These are phyloP conservation scores for Mrakia blollopis DNA, from an alignment of 768 basidiomycete species.

Conservation along the genomic window DNA sequence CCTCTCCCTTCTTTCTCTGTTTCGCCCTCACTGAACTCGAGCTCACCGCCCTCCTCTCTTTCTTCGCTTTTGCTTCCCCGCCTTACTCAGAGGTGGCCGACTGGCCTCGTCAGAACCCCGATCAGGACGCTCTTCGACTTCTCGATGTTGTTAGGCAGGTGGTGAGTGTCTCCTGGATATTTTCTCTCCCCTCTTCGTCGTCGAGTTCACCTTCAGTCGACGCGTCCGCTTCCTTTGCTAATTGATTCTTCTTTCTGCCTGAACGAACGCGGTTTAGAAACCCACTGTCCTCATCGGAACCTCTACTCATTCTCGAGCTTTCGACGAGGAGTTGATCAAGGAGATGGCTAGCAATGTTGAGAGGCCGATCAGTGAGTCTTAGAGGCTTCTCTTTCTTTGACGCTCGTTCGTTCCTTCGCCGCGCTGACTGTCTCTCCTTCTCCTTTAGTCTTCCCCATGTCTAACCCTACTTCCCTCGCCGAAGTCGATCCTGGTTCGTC, in stretches of 20 bases:
- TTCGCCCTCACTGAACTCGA: too few species aligned
- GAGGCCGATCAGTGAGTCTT: constrained; percentile 28
- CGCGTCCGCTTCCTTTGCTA: too few species aligned
- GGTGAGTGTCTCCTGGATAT: neutral
- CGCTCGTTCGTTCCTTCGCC: neutral
- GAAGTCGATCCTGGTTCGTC: constrained; percentile 59
- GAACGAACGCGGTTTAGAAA: constrained; percentile 39
- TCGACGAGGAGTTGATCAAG: constrained; percentile 50
- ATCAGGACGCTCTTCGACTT: constrained; percentile 39
- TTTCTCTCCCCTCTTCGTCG: neutral
- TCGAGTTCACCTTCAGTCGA: too few species aligned
- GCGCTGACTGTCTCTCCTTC: neutral
- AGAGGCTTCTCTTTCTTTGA: neutral
- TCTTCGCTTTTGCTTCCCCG: neutral
- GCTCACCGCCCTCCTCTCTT: too few species aligned
- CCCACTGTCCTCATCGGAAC: constrained; percentile 83
- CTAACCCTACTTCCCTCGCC: constrained; percentile 70
- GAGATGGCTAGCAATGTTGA: constrained; percentile 55
- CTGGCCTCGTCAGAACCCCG: constrained; percentile 41
- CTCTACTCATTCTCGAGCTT: constrained; percentile 71
- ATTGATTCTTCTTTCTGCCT: too few species aligned
- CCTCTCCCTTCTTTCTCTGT: too few species aligned
- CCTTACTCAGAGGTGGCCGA: constrained; percentile 34
- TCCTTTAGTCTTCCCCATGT: constrained; percentile 57
- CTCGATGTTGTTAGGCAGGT: constrained; percentile 62